Evolutionary conservation across 2,329 filamentous ascomycete species (phyloP).

Genomic region (Cordyceps fumosorosea): DNA sequence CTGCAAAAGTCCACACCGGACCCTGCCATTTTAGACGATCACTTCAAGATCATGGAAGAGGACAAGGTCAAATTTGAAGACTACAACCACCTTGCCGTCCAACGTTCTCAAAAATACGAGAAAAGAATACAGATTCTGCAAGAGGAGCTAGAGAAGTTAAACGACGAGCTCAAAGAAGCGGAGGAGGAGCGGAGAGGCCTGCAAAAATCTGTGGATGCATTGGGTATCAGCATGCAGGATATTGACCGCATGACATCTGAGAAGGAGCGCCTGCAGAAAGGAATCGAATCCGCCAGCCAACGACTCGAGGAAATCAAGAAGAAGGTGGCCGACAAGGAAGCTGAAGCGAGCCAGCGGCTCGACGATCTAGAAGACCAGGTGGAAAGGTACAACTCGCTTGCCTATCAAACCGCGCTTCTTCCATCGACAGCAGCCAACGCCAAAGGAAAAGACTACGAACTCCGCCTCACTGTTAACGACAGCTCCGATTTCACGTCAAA

Average conservation of each 20-base stretch:
- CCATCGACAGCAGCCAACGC: constrained; percentile 79
- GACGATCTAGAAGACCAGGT: constrained; percentile 89
- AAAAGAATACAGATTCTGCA: constrained; percentile 74
- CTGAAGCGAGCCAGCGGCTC: constrained; percentile 76
- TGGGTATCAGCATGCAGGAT: constrained; percentile 94
- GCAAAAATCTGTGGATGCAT: constrained; percentile 81
- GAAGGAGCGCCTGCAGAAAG: constrained; percentile 84
- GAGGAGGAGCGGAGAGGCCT: constrained; percentile 76
- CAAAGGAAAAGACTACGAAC: constrained; percentile 77
- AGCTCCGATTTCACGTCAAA: constrained; percentile 69
- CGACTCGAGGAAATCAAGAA: constrained; percentile 81
- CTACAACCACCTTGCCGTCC: constrained; percentile 79
- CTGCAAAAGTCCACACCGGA: constrained; percentile 82
- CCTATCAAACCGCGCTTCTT: constrained; percentile 89
- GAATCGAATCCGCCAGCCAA: constrained; percentile 67
- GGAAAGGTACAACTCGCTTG: constrained; percentile 87
- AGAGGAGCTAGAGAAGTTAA: constrained; percentile 74
- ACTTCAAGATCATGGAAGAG: constrained; percentile 89
- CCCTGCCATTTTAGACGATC: constrained; percentile 74
- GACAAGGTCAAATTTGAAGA: constrained; percentile 93
- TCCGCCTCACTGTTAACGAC: constrained; percentile 74
- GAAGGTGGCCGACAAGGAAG: constrained; percentile 76
- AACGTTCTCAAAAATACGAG: constrained; percentile 84
- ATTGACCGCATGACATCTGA: constrained; percentile 98
- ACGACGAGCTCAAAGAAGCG: constrained; percentile 66